Evolutionary conservation across 257 asterid genomes (phyloP).

Genomic region (Lithospermum erythrorhizon): DNA sequence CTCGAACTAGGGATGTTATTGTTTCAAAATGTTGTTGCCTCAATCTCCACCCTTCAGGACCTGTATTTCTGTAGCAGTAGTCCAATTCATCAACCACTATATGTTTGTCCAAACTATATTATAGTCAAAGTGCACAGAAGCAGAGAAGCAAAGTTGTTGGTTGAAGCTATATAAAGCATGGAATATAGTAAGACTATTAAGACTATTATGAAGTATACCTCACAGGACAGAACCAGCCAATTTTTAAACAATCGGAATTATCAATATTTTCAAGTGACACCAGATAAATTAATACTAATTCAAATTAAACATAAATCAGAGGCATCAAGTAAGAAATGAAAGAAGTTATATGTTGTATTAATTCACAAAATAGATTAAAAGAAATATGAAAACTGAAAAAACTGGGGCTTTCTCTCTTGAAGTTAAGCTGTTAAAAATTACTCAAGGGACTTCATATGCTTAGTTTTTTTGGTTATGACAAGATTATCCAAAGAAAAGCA

Average conservation of each 20-base stretch:
- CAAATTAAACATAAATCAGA: neutral
- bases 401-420: neutral
- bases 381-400: neutral
- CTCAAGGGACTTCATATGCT: no score
- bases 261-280: neutral
- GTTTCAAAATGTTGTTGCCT: constrained; percentile 89
- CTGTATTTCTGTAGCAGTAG: constrained; percentile 61
- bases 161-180: no score
- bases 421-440: neutral
- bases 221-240: neutral
- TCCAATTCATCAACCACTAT: constrained; percentile 9
- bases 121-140: neutral
- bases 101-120: neutral
- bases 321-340: neutral
- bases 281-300: neutral
- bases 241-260: neutral
- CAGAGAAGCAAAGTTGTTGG: neutral
- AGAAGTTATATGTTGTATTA: neutral
- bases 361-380: neutral
- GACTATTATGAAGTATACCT: neutral
- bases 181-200: no score
- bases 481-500: neutral
- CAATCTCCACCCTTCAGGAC: constrained; percentile 97
- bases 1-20: constrained; percentile 75
- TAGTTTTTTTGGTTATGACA: neutral